Base-by-base conservation (phyloP, 768 basidiomycete genomes). In the Amanita inopinata region DNA sequence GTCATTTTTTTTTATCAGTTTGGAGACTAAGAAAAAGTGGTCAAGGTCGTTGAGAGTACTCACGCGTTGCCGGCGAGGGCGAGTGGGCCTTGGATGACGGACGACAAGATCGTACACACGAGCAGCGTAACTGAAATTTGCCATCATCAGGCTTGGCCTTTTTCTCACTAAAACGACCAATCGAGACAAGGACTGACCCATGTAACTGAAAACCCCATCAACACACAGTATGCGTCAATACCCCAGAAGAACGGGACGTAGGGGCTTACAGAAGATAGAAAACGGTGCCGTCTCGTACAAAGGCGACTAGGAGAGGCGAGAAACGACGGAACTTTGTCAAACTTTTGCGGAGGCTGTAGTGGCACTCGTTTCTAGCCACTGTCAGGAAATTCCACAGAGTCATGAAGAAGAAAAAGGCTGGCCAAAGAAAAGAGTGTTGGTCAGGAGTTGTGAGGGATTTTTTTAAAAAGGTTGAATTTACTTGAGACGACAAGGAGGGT, bases 321-420 rank as follows among this genome's bases (percentile, higher is more conserved):
- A 41, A 11, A 8, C 12, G 30, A 14, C 17, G 22, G 8, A 33
- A 12, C 2, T 22, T 14, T 10, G 5, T 8, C 5, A 41, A 2
- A 9, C 6, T 11, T n/a, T 5, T 3, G 25, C 27, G 11, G 9
- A 39, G 4, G 17, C 20, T 11, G 15, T 39, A 3, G 5, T 28
- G 9, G 8, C 7, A 12, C 9, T 7, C 22, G n/a, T n/a, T n/a
- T n/a, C n/a, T n/a, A n/a, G 19, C 30, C 17, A 33, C 28, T 14
- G 18, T 24, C 7, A 33, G 31, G 17, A 41, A 41, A 15, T 41
- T 32, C 12, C 14, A 20, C 20, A 41, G 15, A 12, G 40, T 41
- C 40, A 41, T 32, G 6, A 31, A 8, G 40, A 41, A 41, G 19
- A 32, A 41, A 10, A 33, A 19, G 9, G 40, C 40, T 41, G n/a